These are phyloP conservation scores for Gaeumannomyces sp. DNA, from an alignment of 2,329 filamentous ascomycete species.

Conservation along the genomic window DNA sequence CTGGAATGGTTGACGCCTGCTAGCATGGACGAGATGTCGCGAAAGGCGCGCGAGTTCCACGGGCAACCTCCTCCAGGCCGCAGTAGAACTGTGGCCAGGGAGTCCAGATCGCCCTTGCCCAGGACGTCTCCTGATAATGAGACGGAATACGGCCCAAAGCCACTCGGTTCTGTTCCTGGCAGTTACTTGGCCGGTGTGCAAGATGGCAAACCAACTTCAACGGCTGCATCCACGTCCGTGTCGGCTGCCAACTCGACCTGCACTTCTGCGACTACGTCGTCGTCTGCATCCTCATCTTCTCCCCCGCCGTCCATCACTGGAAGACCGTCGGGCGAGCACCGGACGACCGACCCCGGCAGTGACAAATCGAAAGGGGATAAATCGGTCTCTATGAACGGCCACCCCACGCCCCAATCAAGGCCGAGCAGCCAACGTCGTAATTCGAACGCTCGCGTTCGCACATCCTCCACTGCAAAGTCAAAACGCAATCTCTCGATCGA, in stretches of 20 bases:
- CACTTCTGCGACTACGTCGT: neutral
- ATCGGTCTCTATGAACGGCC: neutral
- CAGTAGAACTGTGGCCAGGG: neutral
- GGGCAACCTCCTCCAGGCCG: slow-evolving; percentile 19
- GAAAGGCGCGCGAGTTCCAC: slow-evolving; percentile 27
- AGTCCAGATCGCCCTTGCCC: neutral
- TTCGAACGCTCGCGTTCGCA: slow-evolving; percentile 28
- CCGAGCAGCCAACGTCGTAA: slow-evolving; percentile 21
- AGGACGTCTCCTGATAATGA: neutral
- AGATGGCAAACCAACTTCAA: neutral
- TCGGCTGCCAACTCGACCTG: neutral
- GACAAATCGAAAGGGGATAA: neutral
- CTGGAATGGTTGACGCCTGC: slow-evolving; percentile 62
- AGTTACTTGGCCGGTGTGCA: neutral
- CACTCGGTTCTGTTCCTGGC: neutral
- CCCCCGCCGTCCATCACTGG: neutral
- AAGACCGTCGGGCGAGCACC: neutral
- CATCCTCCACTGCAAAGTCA: slow-evolving; percentile 21
- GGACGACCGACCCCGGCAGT: neutral
- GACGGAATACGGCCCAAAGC: neutral
- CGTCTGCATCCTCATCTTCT: slow-evolving; percentile 3
- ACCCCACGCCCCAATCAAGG: neutral
- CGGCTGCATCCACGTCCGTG: neutral
- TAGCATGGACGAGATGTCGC: slow-evolving; percentile 43
- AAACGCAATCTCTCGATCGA: slow-evolving; percentile 29